These are phyloP conservation scores for Poterioochromonas sp. DNA, from an alignment of 352 stramenopile species.

Conservation along the genomic window DNA sequence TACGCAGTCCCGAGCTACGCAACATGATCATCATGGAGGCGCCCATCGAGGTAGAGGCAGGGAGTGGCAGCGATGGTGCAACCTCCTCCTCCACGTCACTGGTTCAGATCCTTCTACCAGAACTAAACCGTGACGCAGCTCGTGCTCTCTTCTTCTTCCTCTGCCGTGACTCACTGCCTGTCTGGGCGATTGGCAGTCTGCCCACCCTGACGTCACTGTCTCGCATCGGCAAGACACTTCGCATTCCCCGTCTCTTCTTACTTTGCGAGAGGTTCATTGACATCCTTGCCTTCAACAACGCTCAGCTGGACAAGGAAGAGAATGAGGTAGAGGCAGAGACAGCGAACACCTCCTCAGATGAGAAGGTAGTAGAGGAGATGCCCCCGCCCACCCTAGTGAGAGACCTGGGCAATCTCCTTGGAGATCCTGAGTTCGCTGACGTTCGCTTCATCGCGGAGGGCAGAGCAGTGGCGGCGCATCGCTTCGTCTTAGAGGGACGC, in stretches of 20 bases:
- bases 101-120: conserved; percentile 22
- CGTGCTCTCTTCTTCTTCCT: not conserved
- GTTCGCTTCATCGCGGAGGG: conserved; percentile 30
- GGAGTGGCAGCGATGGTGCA: not conserved
- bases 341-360: too few relatives aligned
- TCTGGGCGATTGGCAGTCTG: not conserved
- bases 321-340: not conserved
- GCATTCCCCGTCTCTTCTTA: not conserved
- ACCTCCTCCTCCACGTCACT: not conserved
- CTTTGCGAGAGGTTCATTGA: conserved; percentile 16
- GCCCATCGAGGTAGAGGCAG: too few relatives aligned
- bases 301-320: not conserved
- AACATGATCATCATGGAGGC: conserved; percentile 33
- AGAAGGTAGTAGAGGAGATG: conserved; percentile 1
- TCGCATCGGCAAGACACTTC: not conserved
- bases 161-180: conserved; percentile 6
- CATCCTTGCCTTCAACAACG: not conserved
- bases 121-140: not conserved
- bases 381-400: not conserved
- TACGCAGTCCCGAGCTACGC: not conserved
- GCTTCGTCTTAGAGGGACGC: conserved; percentile 14
- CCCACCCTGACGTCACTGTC: not conserved
- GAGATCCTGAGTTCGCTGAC: conserved; percentile 23
- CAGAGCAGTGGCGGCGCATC: not conserved
- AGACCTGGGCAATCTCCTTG: conserved; percentile 13